Evolutionary conservation across 495 filamentous ascomycete species (phyloP).

Genomic region (Monascus purpureus): DNA sequence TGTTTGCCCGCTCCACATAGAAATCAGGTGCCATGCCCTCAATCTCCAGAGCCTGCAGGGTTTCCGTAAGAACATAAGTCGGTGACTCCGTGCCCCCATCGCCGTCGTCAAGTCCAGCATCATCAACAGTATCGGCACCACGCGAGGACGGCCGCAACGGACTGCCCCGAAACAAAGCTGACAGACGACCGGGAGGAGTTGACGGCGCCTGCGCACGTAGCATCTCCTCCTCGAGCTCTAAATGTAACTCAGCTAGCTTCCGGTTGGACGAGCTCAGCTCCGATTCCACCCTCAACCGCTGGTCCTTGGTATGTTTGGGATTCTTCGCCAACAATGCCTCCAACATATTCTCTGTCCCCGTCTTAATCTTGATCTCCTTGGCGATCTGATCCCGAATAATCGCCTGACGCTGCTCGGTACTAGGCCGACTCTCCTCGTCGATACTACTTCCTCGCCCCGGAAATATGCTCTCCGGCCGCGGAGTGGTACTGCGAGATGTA

Average conservation of each 20-base stretch:
- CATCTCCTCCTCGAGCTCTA: slow-evolving; percentile 64
- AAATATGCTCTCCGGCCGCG: slow-evolving; percentile 47
- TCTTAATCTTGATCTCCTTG: slow-evolving; percentile 93
- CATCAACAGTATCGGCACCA: slow-evolving; percentile 33
- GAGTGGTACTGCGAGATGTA: slow-evolving; percentile 50
- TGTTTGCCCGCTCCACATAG: slow-evolving; percentile 86
- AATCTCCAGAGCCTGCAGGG: slow-evolving; percentile 73
- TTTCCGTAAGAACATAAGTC: slow-evolving; percentile 76
- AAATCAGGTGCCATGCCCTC: slow-evolving; percentile 83
- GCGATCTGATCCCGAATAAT: slow-evolving; percentile 68
- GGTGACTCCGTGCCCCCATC: slow-evolving; percentile 71
- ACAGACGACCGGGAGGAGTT: slow-evolving; percentile 57
- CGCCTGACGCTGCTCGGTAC: slow-evolving; percentile 61
- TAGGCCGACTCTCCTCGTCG: slow-evolving; percentile 42
- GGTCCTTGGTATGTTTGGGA: slow-evolving; percentile 87
- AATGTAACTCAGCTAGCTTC: slow-evolving; percentile 70
- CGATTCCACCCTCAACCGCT: slow-evolving; percentile 71
- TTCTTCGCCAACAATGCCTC: slow-evolving; percentile 92
- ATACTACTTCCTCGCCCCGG: slow-evolving; percentile 39
- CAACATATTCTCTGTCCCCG: slow-evolving; percentile 91
- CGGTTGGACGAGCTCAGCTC: slow-evolving; percentile 85
- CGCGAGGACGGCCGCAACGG: slow-evolving; percentile 53
- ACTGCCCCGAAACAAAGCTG: slow-evolving; percentile 50
- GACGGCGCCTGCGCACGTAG: slow-evolving; percentile 48
- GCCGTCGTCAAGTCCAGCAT: slow-evolving; percentile 25